Evolutionary conservation across 768 basidiomycete species (phyloP), one percentile per base, ranked within the genome.

Genomic region (Mycena olivaceomarginata): DNA sequence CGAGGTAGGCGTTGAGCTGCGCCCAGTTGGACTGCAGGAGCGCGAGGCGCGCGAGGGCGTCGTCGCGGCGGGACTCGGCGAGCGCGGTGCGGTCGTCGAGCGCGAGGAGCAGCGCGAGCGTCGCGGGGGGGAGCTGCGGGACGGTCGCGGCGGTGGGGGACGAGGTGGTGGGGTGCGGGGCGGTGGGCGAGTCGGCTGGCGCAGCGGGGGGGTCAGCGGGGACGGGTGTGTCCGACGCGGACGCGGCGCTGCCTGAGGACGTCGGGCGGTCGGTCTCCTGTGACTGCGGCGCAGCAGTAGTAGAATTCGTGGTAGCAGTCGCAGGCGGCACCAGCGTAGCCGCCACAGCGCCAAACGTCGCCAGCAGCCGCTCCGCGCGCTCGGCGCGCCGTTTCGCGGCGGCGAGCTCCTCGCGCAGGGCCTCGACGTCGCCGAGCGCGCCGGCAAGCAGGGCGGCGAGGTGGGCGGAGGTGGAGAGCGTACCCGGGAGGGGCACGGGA

Each of bases 361-460:
- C 67, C 68, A 89, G 77, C 57, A 88, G 84, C 1, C 90, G 86
- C 67, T 94, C 94, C 0, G 90, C 88, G 77, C 90, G 88, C 57
- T 93, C 93, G 0, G 90, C 90, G 60, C 92, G 89, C 69, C 87
- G 89, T 43, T 84, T 82, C 0, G 84, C 75, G 0, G 77, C 20
- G 2, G 81, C 74, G 77, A 94, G 90, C 73, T 94, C 91, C 46
- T 85, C 86, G 22, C 88, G 86, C 63, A 94, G 88, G 25, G 68
- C 15, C 13, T 94, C 93, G 46, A 85, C 82, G 60, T 94, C 92
- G 78, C 85, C 86, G 80, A 91, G 91, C 62, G 90, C 87, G 48
- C 89, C 85, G 6, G 90, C 81, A 81, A 94, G 91, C 64, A 94
- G 88, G 9, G 86, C 79, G 16, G 93, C 93, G 80, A 94, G 91